Evolutionary conservation across 306 rosid genomes (phyloP).

Genomic region (Rosa chinensis): DNA sequence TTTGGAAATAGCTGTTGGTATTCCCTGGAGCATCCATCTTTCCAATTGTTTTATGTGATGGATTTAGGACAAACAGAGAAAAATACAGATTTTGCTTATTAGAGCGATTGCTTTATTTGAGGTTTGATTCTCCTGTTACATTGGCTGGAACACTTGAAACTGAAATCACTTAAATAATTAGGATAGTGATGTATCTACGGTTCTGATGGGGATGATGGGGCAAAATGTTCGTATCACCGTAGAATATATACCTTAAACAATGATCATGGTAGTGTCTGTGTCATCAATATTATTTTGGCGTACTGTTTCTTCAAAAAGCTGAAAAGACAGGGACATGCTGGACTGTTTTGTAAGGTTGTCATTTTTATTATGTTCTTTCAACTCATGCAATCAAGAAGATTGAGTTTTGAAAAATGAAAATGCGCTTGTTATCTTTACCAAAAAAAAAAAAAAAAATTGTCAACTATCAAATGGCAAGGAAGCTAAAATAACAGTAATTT

Average conservation of each 20-base stretch:
- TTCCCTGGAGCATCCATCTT: constrained; percentile 1
- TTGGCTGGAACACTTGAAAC: background rate
- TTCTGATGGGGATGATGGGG: background rate
- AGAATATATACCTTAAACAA: background rate
- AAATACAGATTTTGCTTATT: background rate
- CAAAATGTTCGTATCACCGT: background rate
- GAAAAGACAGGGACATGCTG: background rate
- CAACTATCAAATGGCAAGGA: background rate
- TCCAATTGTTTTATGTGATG: constrained; percentile 1
- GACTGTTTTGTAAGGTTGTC: background rate
- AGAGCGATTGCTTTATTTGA: background rate
- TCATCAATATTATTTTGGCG: background rate
- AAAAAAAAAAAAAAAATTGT: background rate
- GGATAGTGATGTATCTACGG: background rate
- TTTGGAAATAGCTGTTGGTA: background rate
- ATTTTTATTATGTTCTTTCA: background rate
- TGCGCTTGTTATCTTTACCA: background rate
- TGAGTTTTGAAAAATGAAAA: background rate
- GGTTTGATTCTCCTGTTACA: background rate
- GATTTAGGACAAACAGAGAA: background rate
- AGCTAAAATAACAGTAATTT: constrained; percentile 3
- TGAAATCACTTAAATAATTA: background rate
- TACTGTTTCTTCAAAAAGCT: background rate
- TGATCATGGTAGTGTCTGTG: background rate
- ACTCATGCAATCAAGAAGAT: background rate